Conservation (phyloP, 345 rosid species). For the Anastatica hierochuntica region DNA sequence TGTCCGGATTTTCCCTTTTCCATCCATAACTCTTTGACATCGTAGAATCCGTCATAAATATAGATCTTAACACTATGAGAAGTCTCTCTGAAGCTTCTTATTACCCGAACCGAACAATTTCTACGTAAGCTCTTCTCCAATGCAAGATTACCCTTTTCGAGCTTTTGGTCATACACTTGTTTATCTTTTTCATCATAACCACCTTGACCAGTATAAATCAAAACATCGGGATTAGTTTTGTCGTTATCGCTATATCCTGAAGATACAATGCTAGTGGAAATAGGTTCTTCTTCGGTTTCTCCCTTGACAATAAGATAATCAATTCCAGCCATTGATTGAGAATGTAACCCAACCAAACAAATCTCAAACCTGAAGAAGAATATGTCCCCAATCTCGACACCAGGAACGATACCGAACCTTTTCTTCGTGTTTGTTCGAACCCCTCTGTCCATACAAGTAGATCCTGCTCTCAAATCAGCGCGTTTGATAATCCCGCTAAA, state of each 20-base stretch:
- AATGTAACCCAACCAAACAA: constrained; percentile 73
- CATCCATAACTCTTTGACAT: constrained; percentile 54
- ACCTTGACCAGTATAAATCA: constrained; percentile 80
- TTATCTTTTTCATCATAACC: constrained; percentile 49
- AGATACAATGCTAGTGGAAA: constrained; percentile 72
- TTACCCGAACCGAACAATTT: constrained; percentile 50
- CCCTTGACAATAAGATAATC: constrained; percentile 56
- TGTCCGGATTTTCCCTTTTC: constrained; percentile 67
- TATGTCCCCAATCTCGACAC: constrained; percentile 78
- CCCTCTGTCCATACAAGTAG: constrained; percentile 45
- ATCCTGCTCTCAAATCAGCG: constrained; percentile 42
- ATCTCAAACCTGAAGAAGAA: constrained; percentile 83
- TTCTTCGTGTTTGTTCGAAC: constrained; percentile 57
- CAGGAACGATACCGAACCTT: constrained; percentile 62
- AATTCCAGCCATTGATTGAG: constrained; percentile 83
- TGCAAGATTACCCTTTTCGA: constrained; percentile 91
- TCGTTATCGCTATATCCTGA: constrained; percentile 82
- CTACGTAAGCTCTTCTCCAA: constrained; percentile 75
- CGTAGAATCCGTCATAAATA: constrained; percentile 60
- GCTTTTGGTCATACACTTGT: constrained; percentile 66
- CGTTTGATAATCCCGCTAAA: constrained; percentile 25
- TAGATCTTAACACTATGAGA: constrained; percentile 36
- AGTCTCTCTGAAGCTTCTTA: constrained; percentile 53
- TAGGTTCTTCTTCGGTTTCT: constrained; percentile 53
- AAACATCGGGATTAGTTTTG: constrained; percentile 53